These are phyloP conservation scores for Lodderomyces parapsilosis DNA, from an alignment of 1,139 yeast genomes.

Conservation along the genomic window DNA sequence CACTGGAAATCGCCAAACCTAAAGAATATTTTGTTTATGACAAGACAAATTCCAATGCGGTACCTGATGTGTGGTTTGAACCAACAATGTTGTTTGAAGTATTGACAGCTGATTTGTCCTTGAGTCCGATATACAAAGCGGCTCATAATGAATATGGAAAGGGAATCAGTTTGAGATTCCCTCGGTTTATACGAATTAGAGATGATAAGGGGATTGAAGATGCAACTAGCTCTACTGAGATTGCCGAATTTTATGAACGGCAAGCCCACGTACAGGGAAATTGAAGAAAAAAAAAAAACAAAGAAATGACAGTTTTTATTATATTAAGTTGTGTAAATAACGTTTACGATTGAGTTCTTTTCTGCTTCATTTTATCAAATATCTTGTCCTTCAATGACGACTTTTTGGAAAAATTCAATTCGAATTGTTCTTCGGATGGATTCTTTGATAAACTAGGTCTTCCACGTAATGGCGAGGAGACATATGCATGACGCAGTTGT, in stretches of 20 bases:
- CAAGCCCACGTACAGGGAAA: slow-evolving; percentile 50
- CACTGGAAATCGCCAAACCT: slow-evolving; percentile 67
- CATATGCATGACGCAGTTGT: slow-evolving; percentile 4
- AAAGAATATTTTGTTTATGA: slow-evolving; percentile 73
- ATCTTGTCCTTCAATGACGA: slow-evolving; percentile 31
- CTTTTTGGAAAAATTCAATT: slow-evolving; percentile 28
- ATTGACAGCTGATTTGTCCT: slow-evolving; percentile 87
- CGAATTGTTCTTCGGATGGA: slow-evolving; percentile 32
- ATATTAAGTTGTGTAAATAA: neutral
- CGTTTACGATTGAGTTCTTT: slow-evolving; percentile 23
- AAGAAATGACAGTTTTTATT: too few species aligned
- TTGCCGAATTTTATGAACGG: slow-evolving; percentile 82
- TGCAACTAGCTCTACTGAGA: slow-evolving; percentile 85
- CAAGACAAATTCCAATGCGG: slow-evolving; percentile 55
- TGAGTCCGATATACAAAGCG: slow-evolving; percentile 91
- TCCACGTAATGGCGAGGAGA: slow-evolving; percentile 10
- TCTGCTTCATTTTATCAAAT: slow-evolving; percentile 34
- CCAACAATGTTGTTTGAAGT: slow-evolving; percentile 88
- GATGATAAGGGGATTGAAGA: slow-evolving; percentile 89
- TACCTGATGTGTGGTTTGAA: slow-evolving; percentile 96
- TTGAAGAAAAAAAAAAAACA: slow-evolving; percentile 2
- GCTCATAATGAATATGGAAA: slow-evolving; percentile 76
- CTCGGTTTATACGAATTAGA: slow-evolving; percentile 80
- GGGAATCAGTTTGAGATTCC: slow-evolving; percentile 90
- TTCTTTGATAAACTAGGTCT: slow-evolving; percentile 19